Conservation (phyloP, 139 green algal species). For the Chlorella sp. region DNA sequence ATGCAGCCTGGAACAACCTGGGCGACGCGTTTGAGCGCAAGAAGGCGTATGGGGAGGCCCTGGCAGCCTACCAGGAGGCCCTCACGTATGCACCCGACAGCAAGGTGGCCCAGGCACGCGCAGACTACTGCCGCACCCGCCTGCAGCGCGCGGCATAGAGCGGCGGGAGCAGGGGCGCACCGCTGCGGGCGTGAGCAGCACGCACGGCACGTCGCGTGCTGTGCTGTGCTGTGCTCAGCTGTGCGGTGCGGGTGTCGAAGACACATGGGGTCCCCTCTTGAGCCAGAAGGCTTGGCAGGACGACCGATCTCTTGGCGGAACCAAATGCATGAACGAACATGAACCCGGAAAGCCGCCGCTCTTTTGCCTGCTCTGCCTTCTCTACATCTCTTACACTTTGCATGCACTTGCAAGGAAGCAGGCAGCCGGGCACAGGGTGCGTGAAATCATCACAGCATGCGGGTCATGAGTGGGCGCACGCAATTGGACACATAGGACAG, state of each 20-base stretch:
- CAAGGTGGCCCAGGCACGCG: conserved; percentile 73
- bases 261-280: too few relatives aligned
- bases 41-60: conserved; percentile 75
- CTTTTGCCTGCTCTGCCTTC: too few relatives aligned
- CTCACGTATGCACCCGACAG: conserved; percentile 90
- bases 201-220: too few relatives aligned
- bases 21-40: conserved; percentile 91
- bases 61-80: conserved; percentile 83
- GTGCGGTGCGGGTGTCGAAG: too few relatives aligned
- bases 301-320: too few relatives aligned
- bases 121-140: conserved; percentile 57
- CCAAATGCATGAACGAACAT: too few relatives aligned
- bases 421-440: not conserved
- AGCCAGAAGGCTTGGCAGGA: too few relatives aligned
- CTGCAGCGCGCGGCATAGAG: conserved; percentile 40
- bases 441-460: not conserved
- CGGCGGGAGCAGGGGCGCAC: not conserved
- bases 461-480: not conserved
- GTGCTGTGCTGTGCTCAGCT: not conserved
- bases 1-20: conserved; percentile 99
- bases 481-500: too few relatives aligned
- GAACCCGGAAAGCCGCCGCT: too few relatives aligned
- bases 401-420: too few relatives aligned
- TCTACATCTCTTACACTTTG: too few relatives aligned
- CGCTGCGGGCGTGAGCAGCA: not conserved